Conservation (phyloP, 169 alveolate species). For the Cryptosporidium sp. region DNA sequence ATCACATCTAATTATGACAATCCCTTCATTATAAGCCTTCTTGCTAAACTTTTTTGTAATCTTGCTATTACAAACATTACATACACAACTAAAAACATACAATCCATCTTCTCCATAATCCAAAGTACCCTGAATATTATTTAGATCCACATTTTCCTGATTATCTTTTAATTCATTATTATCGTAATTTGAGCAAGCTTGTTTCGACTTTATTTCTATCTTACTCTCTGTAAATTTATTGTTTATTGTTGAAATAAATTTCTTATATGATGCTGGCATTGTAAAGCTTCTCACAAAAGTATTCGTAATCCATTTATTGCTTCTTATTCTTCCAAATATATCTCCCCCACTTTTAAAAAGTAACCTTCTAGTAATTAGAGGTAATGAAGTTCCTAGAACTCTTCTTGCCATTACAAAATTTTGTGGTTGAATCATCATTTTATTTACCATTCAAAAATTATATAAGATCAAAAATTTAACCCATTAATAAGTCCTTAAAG, state of each 20-base stretch:
- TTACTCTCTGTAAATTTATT: not conserved
- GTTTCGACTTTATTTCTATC: not conserved
- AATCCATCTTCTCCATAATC: conserved; percentile 76
- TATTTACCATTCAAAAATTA: not conserved
- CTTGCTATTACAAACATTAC: conserved; percentile 83
- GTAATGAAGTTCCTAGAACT: not conserved
- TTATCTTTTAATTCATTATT: not conserved
- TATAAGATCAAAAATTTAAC: not conserved
- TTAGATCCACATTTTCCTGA: not conserved
- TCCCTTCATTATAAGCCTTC: conserved; percentile 85
- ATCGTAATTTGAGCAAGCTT: not conserved
- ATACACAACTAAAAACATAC: conserved; percentile 83
- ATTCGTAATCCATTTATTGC: not conserved
- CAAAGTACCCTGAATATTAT: conserved; percentile 42
- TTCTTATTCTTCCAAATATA: not conserved
- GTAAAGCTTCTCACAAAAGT: not conserved
- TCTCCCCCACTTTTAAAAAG: not conserved
- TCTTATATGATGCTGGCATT: not conserved
- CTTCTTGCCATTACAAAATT: not conserved
- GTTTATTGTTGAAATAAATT: not conserved
- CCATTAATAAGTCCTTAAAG: not conserved
- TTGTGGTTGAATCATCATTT: not conserved
- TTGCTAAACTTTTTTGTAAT: conserved; percentile 83
- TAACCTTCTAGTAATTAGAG: not conserved
- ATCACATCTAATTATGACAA: conserved; percentile 86